Conservation (phyloP, 192 early-diverging fungal species). For the Coemansia sp. region DNA sequence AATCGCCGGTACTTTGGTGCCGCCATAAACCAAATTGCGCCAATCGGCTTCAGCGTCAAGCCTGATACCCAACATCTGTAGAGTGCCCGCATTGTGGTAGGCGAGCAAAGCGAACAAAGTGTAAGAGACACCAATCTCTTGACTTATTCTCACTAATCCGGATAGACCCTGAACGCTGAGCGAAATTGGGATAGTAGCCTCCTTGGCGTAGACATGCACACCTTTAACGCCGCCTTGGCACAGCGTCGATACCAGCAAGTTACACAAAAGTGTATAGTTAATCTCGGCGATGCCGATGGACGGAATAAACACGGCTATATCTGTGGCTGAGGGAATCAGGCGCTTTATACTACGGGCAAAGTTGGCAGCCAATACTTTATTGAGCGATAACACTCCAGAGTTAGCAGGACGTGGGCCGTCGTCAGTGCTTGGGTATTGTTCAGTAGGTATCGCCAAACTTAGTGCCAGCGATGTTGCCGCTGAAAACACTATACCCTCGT, state of each 20-base stretch:
- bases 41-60: background rate
- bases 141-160: background rate
- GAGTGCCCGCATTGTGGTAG: background rate
- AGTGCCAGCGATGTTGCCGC: too few relatives aligned
- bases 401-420: too few relatives aligned
- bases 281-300: background rate
- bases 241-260: background rate
- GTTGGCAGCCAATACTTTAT: background rate
- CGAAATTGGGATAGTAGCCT: too few relatives aligned
- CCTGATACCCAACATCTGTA: background rate
- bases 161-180: background rate
- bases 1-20: background rate
- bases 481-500: background rate
- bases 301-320: background rate
- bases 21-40: too few relatives aligned
- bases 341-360: background rate
- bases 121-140: background rate
- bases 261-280: background rate
- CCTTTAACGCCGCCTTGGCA: background rate
- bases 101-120: background rate
- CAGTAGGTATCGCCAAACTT: too few relatives aligned
- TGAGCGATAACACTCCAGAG: too few relatives aligned
- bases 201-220: background rate
- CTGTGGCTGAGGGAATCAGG: background rate
- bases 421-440: too few relatives aligned